Conservation (phyloP, 1,284 basidiomycete species). For the Takashimella koratensis region DNA sequence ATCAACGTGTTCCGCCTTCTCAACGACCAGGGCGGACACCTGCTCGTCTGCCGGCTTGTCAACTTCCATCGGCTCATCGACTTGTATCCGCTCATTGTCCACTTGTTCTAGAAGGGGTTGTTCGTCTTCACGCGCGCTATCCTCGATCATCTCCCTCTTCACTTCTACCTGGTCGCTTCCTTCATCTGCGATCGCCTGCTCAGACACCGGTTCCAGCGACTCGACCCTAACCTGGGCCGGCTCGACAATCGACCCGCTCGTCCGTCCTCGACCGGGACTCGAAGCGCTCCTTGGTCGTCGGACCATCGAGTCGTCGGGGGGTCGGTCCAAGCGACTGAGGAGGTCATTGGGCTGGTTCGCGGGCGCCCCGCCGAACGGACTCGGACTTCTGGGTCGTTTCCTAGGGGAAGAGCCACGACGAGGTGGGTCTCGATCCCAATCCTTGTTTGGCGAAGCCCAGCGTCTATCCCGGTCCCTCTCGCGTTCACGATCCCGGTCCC, state of each 20-base stretch:
- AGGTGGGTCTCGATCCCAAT: constrained; percentile 11
- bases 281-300: background rate
- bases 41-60: too few relatives aligned
- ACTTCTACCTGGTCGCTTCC: background rate
- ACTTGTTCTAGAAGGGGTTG: too few relatives aligned
- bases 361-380: background rate
- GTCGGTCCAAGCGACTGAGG: too few relatives aligned
- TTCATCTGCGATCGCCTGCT: background rate
- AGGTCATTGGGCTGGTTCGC: too few relatives aligned
- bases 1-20: too few relatives aligned
- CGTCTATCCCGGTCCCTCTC: constrained; percentile 8
- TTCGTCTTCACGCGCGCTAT: background rate
- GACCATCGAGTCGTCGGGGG: too few relatives aligned
- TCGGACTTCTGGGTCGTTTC: background rate
- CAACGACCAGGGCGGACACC: too few relatives aligned
- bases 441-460: background rate
- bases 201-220: background rate
- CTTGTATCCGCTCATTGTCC: too few relatives aligned
- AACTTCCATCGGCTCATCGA: too few relatives aligned
- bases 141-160: background rate
- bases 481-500: constrained; percentile 9
- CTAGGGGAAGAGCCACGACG: background rate
- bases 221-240: background rate
- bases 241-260: background rate
- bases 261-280: background rate